Percentiles rank a stretch among this genome's conserved stretches.
These are phyloP conservation scores for Fusarium acutatum DNA, from an alignment of 2,329 filamentous ascomycete species.

Conservation along the genomic window DNA sequence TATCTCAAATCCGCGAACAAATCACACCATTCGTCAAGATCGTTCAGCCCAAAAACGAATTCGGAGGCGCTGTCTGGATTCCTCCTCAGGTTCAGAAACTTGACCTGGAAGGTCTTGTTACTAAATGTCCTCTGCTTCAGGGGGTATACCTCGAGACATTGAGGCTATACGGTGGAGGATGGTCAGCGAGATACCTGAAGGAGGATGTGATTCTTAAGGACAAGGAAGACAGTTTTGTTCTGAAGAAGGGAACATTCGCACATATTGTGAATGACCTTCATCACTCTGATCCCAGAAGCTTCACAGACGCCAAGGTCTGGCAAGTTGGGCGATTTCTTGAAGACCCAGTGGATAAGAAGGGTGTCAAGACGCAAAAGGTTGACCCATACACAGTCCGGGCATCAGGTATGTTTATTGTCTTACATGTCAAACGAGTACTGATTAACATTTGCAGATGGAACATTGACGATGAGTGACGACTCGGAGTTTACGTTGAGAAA, in stretches of 20 bases:
- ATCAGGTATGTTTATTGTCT: slow-evolving; percentile 43
- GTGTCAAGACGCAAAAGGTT: slow-evolving; percentile 26
- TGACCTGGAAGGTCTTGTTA: slow-evolving; percentile 48
- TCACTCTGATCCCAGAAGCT: slow-evolving; percentile 46
- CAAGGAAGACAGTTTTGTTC: slow-evolving; percentile 39
- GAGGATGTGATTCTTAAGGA: slow-evolving; percentile 46
- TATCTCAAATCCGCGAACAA: slow-evolving; percentile 51
- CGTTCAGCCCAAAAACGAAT: slow-evolving; percentile 48
- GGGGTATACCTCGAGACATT: slow-evolving; percentile 53
- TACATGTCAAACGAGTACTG: neutral
- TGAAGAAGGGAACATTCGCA: slow-evolving; percentile 48
- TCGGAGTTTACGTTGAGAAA: slow-evolving; percentile 46
- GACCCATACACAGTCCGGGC: slow-evolving; percentile 44
- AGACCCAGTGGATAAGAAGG: slow-evolving; percentile 38
- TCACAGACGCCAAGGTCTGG: slow-evolving; percentile 48
- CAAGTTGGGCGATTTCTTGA: slow-evolving; percentile 46
- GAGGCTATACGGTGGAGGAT: slow-evolving; percentile 49
- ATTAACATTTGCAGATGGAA: slow-evolving; percentile 40
- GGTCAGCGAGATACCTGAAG: slow-evolving; percentile 44
- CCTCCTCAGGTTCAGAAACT: slow-evolving; percentile 46
- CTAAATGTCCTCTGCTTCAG: slow-evolving; percentile 50
- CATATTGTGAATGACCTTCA: slow-evolving; percentile 48
- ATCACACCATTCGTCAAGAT: slow-evolving; percentile 46
- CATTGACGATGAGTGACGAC: slow-evolving; percentile 46
- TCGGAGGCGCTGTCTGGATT: slow-evolving; percentile 48